Evolutionary conservation across 495 filamentous ascomycete species (phyloP).

Genomic region (Margaritispora aquatica): DNA sequence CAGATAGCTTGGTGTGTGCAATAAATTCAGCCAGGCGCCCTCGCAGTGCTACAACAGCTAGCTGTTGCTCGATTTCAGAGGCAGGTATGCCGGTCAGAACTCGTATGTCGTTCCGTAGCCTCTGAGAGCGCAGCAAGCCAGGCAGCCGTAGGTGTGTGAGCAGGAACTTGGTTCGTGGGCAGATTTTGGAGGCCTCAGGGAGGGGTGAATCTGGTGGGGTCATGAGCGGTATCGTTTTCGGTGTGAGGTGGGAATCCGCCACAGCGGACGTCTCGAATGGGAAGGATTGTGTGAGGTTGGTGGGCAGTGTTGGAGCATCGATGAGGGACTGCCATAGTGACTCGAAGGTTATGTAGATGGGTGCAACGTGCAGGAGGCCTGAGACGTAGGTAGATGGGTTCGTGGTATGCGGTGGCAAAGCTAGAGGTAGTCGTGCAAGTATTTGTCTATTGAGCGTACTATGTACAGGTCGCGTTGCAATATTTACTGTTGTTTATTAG

Average conservation of each 20-base stretch:
- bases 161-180: constrained; percentile 11
- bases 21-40: constrained; percentile 20
- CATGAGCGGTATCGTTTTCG: neutral
- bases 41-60: constrained; percentile 7
- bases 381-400: constrained; percentile 30
- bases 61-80: constrained; percentile 12
- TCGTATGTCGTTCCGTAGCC: constrained; percentile 18
- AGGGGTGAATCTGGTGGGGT: neutral
- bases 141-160: constrained; percentile 11
- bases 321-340: constrained; percentile 28
- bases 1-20: constrained; percentile 27
- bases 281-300: constrained; percentile 1
- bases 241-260: neutral
- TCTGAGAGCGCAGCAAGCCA: constrained; percentile 13
- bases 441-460: constrained; percentile 42
- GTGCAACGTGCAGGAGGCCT: constrained; percentile 37
- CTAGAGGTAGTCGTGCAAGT: constrained; percentile 35
- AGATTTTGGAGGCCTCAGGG: neutral
- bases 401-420: constrained; percentile 35
- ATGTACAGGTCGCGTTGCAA: constrained; percentile 33
- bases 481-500: constrained; percentile 16
- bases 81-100: constrained; percentile 9
- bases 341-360: constrained; percentile 42
- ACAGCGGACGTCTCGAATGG: constrained; percentile 5
- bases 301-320: constrained; percentile 8